Evolutionary conservation across 176 grass and related monocot genomes (phyloP), one percentile per base, ranked within the genome.

Genomic region (Eremochloa ophiuroides): DNA sequence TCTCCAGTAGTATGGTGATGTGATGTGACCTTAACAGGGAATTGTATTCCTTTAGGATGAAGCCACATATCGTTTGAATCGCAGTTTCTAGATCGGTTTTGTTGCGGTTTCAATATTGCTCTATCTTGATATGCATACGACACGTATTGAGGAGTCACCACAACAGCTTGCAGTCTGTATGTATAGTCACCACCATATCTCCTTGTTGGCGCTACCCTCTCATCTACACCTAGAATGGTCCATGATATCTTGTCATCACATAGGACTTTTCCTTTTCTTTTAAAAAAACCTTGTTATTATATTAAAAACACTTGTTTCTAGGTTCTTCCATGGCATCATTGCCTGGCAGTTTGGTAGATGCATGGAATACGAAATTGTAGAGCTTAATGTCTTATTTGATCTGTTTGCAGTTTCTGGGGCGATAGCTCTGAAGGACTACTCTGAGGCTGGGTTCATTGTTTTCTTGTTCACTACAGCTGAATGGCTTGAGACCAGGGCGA

Each of bases 391-490:
- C 66, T 74, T 67, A 46, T 74, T 64, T 85, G 46, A 17, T 76
- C 71, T 73, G 8, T 65, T 71, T 80, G 74, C 82, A 98, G 97
- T 94, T 87, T 85, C 81, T 82, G 97, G 97, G 60, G 97, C 97
- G n/a, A 69, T 99, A 75, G 97, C 91, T 44, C 85, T 99, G 6
- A 70, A 84, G 63, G 97, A 99, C 80, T 96, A 93, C 42, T 78
- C 91, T 14, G 97, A 99, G 77, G 97, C 97, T 30, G 93, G 89
- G 22, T 90, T 92, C 81, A 99, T 99, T 27, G 87, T 99, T 37
- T 93, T 99, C 71, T 89, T 99, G 50, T 99, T 99, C 80, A 88
- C 87, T 51, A 90, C 85, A 77, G 97, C 97, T 40, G 91, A 96
- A 83, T 99, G 97, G 97, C 85, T 99, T 53, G 93, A 99, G 66